A percentile compares a stretch with the other conserved stretches of the same genome.
Conservation (phyloP, 2,329 filamentous ascomycete genomes). For the Metarhizium sp. region DNA sequence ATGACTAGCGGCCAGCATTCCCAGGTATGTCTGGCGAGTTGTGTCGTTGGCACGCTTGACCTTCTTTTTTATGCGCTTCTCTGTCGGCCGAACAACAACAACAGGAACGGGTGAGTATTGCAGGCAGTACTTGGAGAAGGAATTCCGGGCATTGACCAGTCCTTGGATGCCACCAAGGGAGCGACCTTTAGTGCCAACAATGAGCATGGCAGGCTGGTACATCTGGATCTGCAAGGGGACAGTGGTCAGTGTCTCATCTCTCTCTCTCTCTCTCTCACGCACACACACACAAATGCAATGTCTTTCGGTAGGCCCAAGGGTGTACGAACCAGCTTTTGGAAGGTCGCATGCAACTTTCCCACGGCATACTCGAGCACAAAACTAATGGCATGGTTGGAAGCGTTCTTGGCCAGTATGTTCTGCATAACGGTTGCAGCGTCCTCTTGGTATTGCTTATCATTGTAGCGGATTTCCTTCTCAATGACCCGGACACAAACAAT, state of each 20-base stretch:
- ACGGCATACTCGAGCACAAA: slow-evolving; percentile 80
- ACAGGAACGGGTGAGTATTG: slow-evolving; percentile 91
- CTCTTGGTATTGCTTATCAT: slow-evolving; percentile 62
- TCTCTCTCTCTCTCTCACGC: too few species aligned
- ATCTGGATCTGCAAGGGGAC: slow-evolving; percentile 61
- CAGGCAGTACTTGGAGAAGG: slow-evolving; percentile 88
- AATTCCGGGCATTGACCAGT: slow-evolving; percentile 66
- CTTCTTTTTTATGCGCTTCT: slow-evolving; percentile 85
- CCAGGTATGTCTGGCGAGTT: slow-evolving; percentile 63
- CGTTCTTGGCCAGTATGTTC: slow-evolving; percentile 69
- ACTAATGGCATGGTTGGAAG: slow-evolving; percentile 71
- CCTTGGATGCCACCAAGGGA: slow-evolving; percentile 81
- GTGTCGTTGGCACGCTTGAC: slow-evolving; percentile 73
- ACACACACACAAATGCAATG: background rate
- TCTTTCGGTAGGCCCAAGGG: too few species aligned
- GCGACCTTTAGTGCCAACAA: slow-evolving; percentile 80
- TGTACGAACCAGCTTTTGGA: slow-evolving; percentile 70
- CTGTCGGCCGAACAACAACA: slow-evolving; percentile 79
- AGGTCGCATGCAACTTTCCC: slow-evolving; percentile 82
- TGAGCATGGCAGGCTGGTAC: slow-evolving; percentile 82
- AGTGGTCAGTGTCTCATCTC: slow-evolving; percentile 7
- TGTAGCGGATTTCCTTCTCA: slow-evolving; percentile 67
- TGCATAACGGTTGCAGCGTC: slow-evolving; percentile 69
- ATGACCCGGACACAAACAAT: slow-evolving; percentile 84
- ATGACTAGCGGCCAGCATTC: slow-evolving; percentile 59